Evolutionary conservation across 257 asterid genomes (phyloP).

Genomic region (Solanum okadae): DNA sequence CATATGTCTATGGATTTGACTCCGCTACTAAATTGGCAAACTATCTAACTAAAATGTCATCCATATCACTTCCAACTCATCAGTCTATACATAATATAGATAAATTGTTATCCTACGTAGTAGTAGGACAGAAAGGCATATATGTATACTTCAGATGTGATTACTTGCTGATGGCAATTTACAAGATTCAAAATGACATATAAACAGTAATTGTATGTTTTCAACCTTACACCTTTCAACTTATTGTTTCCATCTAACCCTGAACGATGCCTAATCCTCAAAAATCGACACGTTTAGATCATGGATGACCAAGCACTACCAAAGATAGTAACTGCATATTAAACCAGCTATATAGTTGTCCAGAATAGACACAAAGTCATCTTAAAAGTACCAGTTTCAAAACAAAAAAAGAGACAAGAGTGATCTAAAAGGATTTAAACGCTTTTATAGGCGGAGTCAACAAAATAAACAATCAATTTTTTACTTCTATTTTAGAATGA

Average conservation of each 20-base stretch:
- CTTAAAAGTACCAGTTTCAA: background rate
- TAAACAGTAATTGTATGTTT: background rate
- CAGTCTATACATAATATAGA: background rate
- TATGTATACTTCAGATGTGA: background rate
- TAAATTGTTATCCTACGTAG: background rate
- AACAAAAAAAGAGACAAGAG: background rate
- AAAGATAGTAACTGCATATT: background rate
- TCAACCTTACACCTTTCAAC: background rate
- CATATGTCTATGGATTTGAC: background rate
- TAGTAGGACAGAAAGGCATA: background rate
- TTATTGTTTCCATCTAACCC: background rate
- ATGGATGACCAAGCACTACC: background rate
- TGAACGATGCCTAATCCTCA: background rate
- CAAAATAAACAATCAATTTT: background rate
- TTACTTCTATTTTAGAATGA: background rate
- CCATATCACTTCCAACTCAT: background rate
- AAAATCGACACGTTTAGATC: background rate
- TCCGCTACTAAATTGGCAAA: background rate
- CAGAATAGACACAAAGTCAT: background rate
- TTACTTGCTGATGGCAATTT: background rate
- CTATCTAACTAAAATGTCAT: background rate
- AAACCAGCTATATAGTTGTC: background rate
- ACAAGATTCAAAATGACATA: background rate
- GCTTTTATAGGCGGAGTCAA: background rate
- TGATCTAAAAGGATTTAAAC: background rate